Percentiles rank a stretch among this genome's conserved stretches.
phyloP scores from a whole-genome alignment of 441 rosid genomes.

The Kokia cookei region DNA sequence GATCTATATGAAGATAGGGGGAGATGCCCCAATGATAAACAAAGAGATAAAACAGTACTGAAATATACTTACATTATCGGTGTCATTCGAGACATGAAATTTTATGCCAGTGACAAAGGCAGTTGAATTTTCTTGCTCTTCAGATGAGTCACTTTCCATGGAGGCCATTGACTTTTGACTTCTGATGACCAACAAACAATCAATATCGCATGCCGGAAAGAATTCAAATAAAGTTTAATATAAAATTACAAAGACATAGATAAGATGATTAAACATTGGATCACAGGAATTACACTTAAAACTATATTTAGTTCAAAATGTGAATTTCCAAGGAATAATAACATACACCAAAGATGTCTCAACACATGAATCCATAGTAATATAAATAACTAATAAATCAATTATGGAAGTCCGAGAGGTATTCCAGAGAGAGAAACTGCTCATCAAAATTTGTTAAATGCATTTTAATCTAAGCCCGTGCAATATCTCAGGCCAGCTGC shows the following conservation, averaged over 20 bases:
- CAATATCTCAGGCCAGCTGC: background rate
- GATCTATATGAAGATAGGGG: background rate
- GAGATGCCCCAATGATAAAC: background rate
- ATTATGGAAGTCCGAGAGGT: background rate
- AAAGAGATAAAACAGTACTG: background rate
- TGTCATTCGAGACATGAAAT: constrained; percentile 50
- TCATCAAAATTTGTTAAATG: background rate
- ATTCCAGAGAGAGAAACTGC: background rate
- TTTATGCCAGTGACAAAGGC: constrained; percentile 41
- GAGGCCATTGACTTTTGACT: constrained; percentile 12
- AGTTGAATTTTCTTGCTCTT: constrained; percentile 43
- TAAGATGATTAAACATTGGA: background rate
- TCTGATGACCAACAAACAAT: constrained; percentile 18
- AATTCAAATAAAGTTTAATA: constrained; percentile 1
- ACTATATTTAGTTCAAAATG: background rate
- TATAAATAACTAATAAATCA: background rate
- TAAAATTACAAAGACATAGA: background rate
- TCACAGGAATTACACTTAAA: background rate
- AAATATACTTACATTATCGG: constrained; percentile 48
- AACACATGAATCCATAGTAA: background rate
- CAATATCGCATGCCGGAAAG: constrained; percentile 15
- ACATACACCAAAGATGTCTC: background rate
- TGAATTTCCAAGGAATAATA: background rate
- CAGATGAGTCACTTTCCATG: constrained; percentile 41
- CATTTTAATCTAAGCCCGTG: background rate